Base-by-base conservation (phyloP, 495 filamentous ascomycete genomes). In the Lasiosphaeria ovina region DNA sequence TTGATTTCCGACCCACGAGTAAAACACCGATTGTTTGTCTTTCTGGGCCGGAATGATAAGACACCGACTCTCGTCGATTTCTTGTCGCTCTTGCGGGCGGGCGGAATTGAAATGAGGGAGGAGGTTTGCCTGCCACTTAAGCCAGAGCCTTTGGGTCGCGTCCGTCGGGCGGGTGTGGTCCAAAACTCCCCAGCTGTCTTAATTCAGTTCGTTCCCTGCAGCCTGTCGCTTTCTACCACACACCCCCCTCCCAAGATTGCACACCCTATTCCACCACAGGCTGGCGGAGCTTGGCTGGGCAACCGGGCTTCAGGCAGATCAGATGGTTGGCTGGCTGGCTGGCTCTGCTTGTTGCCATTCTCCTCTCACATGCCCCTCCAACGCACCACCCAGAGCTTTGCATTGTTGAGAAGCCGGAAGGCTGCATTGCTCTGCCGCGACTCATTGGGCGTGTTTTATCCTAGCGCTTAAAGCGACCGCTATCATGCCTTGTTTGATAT, bases 401-500 rank as follows among this genome's bases (percentile, higher is more conserved):
- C 49, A 51, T 6, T 11, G 32, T 24, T 5, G 12, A 32, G 32
- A 51, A 3, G 44, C 42, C 55, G 38, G 55, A 36, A 10, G 11
- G 40, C 35, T 49, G 55, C 55, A 50, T 57, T 47, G 16, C 58
- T 62, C 57, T 68, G 68, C 60, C 64, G 62, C 51, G 57, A 48
- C 51, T 51, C 55, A 59, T 66, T 54, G 54, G 49, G 11, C 16
- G 17, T 51, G 9, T 10, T 7, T 9, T 6, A 12, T 11, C 49
- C n/a, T 14, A 35, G 49, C 49, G 49, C 49, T 51, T 51, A 51
- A 51, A 51, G 12, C 4, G 12, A 4, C 9, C 3, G 49, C 49
- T 31, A 51, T 51, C 32, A 51, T 51, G 49, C 49, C 17, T 51
- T 51, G 16, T 51, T 6, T 24, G 12, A 32, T 51, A 47, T 47